Base-by-base conservation (phyloP, 164 flowering plant genomes). In the Liriodendron chinense region DNA sequence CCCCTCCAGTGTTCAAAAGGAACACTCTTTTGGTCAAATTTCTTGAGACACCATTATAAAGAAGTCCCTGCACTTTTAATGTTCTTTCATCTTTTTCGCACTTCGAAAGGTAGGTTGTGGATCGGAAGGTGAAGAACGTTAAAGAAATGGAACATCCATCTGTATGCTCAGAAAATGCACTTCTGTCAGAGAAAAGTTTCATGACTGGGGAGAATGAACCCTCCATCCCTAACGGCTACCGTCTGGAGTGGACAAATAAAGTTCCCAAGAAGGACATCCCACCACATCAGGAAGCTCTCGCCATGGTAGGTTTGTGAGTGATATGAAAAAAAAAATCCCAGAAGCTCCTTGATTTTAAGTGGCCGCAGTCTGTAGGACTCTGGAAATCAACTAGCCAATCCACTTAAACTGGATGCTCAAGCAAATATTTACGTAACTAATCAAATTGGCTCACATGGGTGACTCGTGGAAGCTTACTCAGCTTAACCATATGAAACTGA, bases 131-230 rank as follows among this genome's bases (percentile, higher is more conserved):
- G 49, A 90, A 89, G 83, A 86, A 86, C 78, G 87, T 84, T 48
- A 86, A 84, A 78, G 89, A 88, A 75, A 84, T 86, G 80, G 85
- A 84, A 26, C 72, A 78, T 81, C 85, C 86, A 62, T 65, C 66
- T 74, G 82, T 87, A 9, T 78, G 69, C 73, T 82, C 90, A 67
- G 95, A 93, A 80, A 93, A 90, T 85, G 75, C 82, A n/a, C 85
- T 93, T 64, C 81, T 93, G 79, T 84, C 89, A 61, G 89, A 88
- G 76, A 87, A 81, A 61, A 90, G 90, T 83, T 90, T 83, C 73
- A 64, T 72, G 48, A 74, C 74, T 68, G 87, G 77, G 76, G 81
- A 83, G 70, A 78, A 77, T 25, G 76, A 78, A 73, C 49, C 78
- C 66, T 71, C 83, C 78, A 47, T 82, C 71, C 26, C 83, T 13